Evolutionary conservation across 148 eudicot species (phyloP).

Genomic region (Salicornia ramosissima): DNA sequence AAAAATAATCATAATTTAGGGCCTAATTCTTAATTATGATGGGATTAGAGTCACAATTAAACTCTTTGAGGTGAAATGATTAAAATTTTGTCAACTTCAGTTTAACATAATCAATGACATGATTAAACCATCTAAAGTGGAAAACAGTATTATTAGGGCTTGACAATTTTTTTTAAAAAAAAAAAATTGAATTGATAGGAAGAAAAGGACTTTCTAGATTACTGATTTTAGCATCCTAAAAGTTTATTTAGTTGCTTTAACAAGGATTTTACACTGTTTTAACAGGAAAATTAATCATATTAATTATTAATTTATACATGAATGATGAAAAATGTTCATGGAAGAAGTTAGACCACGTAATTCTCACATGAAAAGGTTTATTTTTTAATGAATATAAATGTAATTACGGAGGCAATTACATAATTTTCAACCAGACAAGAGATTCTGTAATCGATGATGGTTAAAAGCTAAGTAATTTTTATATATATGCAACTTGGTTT

Average conservation of each 20-base stretch:
- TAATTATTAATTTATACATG: background rate
- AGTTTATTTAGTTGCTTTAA: background rate
- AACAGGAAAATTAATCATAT: background rate
- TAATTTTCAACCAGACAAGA: conserved; percentile 39
- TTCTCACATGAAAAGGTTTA: conserved; percentile 28
- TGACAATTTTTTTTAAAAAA: conserved; percentile 21
- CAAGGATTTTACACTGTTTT: background rate
- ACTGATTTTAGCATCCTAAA: conserved; percentile 5
- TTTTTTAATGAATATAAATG: background rate
- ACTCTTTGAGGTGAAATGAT: conserved; percentile 17
- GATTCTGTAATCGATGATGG: conserved; percentile 23
- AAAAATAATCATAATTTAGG: too few relatives aligned
- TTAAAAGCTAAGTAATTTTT: conserved; percentile 23
- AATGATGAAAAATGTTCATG: conserved; percentile 12
- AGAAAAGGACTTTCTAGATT: background rate
- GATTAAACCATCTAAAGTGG: conserved; percentile 22
- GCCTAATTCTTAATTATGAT: conserved; percentile 21
- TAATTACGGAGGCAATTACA: conserved; percentile 26
- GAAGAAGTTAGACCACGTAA: conserved; percentile 31
- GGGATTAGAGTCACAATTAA: conserved; percentile 16
- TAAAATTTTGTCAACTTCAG: conserved; percentile 24
- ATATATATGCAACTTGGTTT: background rate
- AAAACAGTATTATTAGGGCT: conserved; percentile 32
- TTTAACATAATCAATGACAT: conserved; percentile 7
- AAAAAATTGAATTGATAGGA: conserved; percentile 23